Conservation (phyloP, 441 rosid genomes). For the Pelargonium cotyledonis region DNA sequence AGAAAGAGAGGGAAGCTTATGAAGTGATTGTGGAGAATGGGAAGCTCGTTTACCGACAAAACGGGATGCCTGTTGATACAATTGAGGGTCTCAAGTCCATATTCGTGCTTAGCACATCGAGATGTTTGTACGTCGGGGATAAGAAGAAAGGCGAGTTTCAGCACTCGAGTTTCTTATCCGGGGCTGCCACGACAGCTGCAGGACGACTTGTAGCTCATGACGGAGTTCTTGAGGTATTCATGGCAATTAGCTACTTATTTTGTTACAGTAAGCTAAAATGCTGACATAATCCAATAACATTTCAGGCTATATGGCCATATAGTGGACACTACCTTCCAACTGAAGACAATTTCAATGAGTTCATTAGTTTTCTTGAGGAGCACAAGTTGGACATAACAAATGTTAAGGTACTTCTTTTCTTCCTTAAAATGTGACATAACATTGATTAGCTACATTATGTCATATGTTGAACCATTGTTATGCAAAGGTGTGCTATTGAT, state of each 20-base stretch:
- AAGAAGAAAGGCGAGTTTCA: constrained; percentile 82
- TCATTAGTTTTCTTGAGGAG: constrained; percentile 57
- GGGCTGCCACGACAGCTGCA: constrained; percentile 77
- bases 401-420: constrained; percentile 51
- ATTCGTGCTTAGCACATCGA: constrained; percentile 71
- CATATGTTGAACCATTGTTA: neutral
- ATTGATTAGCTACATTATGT: neutral
- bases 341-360: constrained; percentile 75
- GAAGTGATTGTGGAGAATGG: constrained; percentile 64
- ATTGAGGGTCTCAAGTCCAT: constrained; percentile 56
- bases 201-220: constrained; percentile 63
- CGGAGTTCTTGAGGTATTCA: constrained; percentile 52
- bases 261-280: too few species aligned
- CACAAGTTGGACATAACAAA: constrained; percentile 63
- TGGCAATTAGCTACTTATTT: too few species aligned
- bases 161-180: constrained; percentile 82
- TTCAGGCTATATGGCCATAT: constrained; percentile 73
- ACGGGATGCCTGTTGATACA: constrained; percentile 34
- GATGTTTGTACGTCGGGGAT: constrained; percentile 63
- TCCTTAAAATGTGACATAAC: neutral
- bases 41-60: constrained; percentile 43
- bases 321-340: constrained; percentile 96
- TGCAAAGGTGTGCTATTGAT: constrained; percentile 59
- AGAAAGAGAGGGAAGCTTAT: constrained; percentile 71
- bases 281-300: too few species aligned